These are phyloP conservation scores for Solanum lycopersicoides DNA, from an alignment of 257 asterid genomes.

Conservation along the genomic window DNA sequence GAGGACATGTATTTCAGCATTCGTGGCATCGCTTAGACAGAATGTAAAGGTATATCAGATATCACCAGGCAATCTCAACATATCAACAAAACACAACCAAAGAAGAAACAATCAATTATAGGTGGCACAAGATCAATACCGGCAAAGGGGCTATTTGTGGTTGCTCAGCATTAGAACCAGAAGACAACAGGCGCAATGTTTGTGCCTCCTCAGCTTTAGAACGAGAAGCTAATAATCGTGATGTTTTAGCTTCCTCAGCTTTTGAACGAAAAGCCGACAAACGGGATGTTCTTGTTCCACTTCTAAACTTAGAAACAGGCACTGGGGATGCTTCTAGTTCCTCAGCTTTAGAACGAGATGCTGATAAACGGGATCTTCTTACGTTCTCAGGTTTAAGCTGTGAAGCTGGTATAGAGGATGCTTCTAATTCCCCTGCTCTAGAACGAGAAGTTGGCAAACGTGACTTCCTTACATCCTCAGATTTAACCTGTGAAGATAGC, in stretches of 20 bases:
- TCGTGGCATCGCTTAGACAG: not conserved
- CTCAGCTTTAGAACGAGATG: not conserved
- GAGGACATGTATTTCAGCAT: not conserved
- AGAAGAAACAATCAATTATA: not conserved
- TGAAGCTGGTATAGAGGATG: not conserved
- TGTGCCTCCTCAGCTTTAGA: not conserved
- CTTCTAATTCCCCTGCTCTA: not conserved
- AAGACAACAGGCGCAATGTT: not conserved
- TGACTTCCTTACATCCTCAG: not conserved
- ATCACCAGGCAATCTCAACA: not conserved
- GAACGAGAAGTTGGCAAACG: not conserved
- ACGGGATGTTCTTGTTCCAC: conserved; percentile 1
- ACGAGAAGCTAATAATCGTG: not conserved
- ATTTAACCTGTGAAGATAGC: not conserved
- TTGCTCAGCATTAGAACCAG: conserved; percentile 3
- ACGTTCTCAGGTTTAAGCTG: not conserved
- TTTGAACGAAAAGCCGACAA: not conserved
- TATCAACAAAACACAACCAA: not conserved
- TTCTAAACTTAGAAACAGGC: not conserved
- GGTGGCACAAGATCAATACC: not conserved
- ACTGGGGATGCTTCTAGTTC: not conserved
- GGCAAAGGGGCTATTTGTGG: not conserved
- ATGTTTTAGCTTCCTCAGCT: conserved; percentile 1
- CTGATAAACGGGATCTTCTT: not conserved
- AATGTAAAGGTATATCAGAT: not conserved